These are phyloP conservation scores for Calonectria pseudoreteaudii DNA, from an alignment of 2,329 filamentous ascomycete species.

Conservation along the genomic window DNA sequence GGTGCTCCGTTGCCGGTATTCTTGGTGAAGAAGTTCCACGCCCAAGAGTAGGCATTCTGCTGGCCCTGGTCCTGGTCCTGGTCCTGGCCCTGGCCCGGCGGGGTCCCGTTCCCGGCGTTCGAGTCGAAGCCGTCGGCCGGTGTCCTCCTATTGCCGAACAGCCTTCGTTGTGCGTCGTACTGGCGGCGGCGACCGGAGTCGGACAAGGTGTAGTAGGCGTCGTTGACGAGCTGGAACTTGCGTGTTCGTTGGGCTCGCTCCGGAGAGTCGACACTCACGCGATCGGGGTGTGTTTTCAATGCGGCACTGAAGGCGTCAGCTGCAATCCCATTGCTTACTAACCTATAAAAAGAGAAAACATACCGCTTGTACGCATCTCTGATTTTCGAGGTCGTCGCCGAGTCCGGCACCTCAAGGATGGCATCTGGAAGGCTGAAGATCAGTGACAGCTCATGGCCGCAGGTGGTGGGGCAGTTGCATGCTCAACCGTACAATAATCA, in stretches of 20 bases:
- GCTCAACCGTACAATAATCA: constrained; percentile 66
- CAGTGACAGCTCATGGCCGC: constrained; percentile 25
- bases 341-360: constrained; percentile 10
- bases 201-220: constrained; percentile 92
- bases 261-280: constrained; percentile 84
- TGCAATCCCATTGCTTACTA: background rate
- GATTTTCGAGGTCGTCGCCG: constrained; percentile 84
- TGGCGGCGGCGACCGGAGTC: constrained; percentile 81
- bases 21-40: constrained; percentile 70
- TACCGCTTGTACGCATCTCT: constrained; percentile 95
- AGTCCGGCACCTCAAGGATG: constrained; percentile 78
- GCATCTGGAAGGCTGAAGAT: constrained; percentile 66
- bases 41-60: constrained; percentile 78
- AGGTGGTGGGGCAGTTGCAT: constrained; percentile 27
- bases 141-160: constrained; percentile 44
- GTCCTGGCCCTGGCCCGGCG: constrained; percentile 53
- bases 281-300: constrained; percentile 92
- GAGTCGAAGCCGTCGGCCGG: constrained; percentile 57
- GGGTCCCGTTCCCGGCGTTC: constrained; percentile 53
- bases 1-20: constrained; percentile 37
- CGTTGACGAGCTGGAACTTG: constrained; percentile 91
- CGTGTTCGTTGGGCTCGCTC: constrained; percentile 86
- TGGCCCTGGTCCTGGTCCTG: background rate
- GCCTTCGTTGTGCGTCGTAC: constrained; percentile 77
- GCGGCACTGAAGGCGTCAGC: constrained; percentile 72